These are phyloP conservation scores for Saccharomyces paradoxus DNA, from an alignment of 805 yeast genomes.

Conservation along the genomic window DNA sequence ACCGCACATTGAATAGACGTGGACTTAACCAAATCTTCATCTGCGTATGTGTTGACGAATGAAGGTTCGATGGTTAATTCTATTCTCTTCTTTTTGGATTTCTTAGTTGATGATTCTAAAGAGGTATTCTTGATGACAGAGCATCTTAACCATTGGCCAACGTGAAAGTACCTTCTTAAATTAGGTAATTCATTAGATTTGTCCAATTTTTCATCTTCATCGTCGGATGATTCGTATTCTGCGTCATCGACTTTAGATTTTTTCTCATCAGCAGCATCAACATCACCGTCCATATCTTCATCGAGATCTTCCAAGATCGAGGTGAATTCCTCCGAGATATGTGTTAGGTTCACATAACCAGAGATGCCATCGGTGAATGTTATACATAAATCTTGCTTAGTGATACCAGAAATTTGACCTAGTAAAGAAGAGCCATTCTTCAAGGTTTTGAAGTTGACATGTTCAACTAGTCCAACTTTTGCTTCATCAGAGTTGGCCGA, in stretches of 20 bases:
- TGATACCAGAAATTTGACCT: conserved; percentile 63
- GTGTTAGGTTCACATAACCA: conserved; percentile 72
- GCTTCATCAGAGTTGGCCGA: conserved; percentile 22
- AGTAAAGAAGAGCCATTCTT: conserved; percentile 65
- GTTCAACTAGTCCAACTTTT: conserved; percentile 46
- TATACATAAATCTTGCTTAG: conserved; percentile 54
- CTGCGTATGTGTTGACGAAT: conserved; percentile 54
- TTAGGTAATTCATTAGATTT: conserved; percentile 44
- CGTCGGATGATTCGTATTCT: conserved; percentile 25
- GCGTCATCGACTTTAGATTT: conserved; percentile 31
- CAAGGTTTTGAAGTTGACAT: conserved; percentile 52
- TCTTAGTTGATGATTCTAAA: conserved; percentile 32
- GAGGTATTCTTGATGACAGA: conserved; percentile 50
- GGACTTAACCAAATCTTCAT: conserved; percentile 60
- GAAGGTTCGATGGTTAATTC: conserved; percentile 69
- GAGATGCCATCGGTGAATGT: conserved; percentile 72
- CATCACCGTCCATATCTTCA: conserved; percentile 38
- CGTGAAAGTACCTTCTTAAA: conserved; percentile 43
- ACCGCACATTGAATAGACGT: conserved; percentile 65
- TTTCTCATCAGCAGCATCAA: conserved; percentile 33
- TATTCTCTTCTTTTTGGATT: conserved; percentile 49
- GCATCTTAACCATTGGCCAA: conserved; percentile 87
- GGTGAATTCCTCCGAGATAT: conserved; percentile 58
- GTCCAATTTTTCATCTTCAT: conserved; percentile 21
- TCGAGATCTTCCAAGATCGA: conserved; percentile 49